Evolutionary conservation across 1,284 basidiomycete genomes (phyloP), one percentile per base, ranked within the genome.

Genomic region (Athelia sp.): DNA sequence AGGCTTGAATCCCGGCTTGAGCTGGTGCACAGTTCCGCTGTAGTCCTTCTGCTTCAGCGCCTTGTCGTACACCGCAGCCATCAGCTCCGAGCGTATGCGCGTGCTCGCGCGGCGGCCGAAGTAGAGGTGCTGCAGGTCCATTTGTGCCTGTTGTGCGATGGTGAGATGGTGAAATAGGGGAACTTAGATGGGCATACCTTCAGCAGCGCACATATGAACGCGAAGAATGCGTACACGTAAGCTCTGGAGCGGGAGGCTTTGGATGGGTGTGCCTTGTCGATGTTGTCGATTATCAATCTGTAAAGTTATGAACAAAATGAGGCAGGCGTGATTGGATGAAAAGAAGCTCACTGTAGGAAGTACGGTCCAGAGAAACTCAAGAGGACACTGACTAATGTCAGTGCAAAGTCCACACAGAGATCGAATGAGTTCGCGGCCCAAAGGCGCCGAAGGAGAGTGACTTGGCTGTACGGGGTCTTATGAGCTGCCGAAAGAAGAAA

Each of bases 51-150:
- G 74, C 62, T 87, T 87, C 35, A 97, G 71, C 0, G 93, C 85
- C 65, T 97, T 97, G 64, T 93, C 88, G 60, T 95, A 98, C 48
- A 97, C 88, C 0, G 87, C 74, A 0, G 87, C 78, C 75, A 88
- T 92, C 14, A 94, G 74, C 65, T 87, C 82, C 3, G 81, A 75
- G 15, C 86, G 79, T 18, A 88, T 78, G 18, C 89, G 73, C 10
- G 87, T 84, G 10, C 74, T 66, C 0, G 83, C 87, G n/a, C 90
- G 76, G 18, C 90, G 77, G 10, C 83, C 79, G 55, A 79, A 82
- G 84, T 87, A 93, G 2, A 93, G 70, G 60, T 92, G 90, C 49
- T 88, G 79, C 2, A 90, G 68, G 56, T 94, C 90, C 0, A 79
- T 72, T 62, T 88, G 71, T 0, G 82, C 79, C 73, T 74, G 50